Evolutionary conservation across 805 yeast genomes (phyloP).

Genomic region (Henningerozyma blattae): DNA sequence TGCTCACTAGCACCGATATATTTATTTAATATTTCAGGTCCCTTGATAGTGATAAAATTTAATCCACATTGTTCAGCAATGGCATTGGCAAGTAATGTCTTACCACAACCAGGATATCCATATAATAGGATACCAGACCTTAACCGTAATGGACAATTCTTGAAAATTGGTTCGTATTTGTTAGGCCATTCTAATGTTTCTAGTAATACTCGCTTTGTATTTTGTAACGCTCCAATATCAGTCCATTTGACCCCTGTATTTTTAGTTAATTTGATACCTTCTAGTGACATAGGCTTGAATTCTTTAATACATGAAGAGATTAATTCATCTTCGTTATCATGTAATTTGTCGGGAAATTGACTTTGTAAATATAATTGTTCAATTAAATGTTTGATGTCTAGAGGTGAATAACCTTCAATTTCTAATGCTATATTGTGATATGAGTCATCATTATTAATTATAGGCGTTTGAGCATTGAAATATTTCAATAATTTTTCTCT

Average conservation of each 20-base stretch:
- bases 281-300: constrained; percentile 66
- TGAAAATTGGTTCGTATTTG: constrained; percentile 89
- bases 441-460: constrained; percentile 31
- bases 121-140: constrained; percentile 84
- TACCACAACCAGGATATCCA: constrained; percentile 98
- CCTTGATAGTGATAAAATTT: constrained; percentile 86
- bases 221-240: constrained; percentile 79
- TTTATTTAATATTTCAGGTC: constrained; percentile 90
- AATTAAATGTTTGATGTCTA: constrained; percentile 58
- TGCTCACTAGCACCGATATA: constrained; percentile 97
- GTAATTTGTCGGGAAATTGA: constrained; percentile 2
- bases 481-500: constrained; percentile 37
- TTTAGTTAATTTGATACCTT: constrained; percentile 80
- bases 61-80: constrained; percentile 89
- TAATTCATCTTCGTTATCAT: constrained; percentile 11
- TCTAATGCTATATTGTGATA: constrained; percentile 45
- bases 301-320: constrained; percentile 50
- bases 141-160: constrained; percentile 71
- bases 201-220: constrained; percentile 60
- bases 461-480: constrained; percentile 20
- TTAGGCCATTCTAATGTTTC: constrained; percentile 98
- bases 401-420: constrained; percentile 84
- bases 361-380: constrained; percentile 56
- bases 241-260: constrained; percentile 51
- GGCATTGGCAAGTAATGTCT: constrained; percentile 84